Evolutionary conservation across 768 basidiomycete species (phyloP), one percentile per base, ranked within the genome.

Genomic region (Rubroboletus satanas): DNA sequence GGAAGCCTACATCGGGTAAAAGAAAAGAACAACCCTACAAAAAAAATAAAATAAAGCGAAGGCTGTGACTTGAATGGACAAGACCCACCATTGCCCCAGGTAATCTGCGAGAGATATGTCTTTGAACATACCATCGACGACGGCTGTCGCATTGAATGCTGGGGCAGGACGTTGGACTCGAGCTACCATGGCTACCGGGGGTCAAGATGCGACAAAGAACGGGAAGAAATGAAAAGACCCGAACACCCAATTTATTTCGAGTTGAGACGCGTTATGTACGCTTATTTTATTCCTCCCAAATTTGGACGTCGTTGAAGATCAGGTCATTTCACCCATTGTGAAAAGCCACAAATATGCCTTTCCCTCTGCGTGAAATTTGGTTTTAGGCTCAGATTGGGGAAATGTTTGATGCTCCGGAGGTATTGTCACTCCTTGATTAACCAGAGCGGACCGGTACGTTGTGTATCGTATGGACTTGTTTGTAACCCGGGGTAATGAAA

Each of bases 111-210:
- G 73, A n/a, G 87, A 84, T 52, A 92, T 71, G 28, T 93, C 83
- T 65, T 85, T 79, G 75, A 97, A 94, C 57, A 79, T 69, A 50
- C 90, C 87, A 44, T 89, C 85, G 58, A 83, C 75, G 62, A 96
- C 87, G 59, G 86, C 83, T 37, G 84, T 78, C 47, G 85, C 83
- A 54, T 75, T 83, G 77, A 93, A 93, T n/a, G 75, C 66, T 49
- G 93, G 93, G 45, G 93, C 93, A 49, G 91, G 88, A 61, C 83
- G 87, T 77, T 94, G 93, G 63, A 96, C 80, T 45, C 81, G 75
- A 58, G 81, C 84, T 17, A 70, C 66, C 73, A 74, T 74, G 21
- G 21, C 42, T 43, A 51, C 28, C 11, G 14, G 18, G 18, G 17
- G 28, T 31, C 11, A 17, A 45, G 4, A 6, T 17, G 45, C 17